Evolutionary conservation across 176 grass and related monocot genomes (phyloP).

Genomic region (Carex kokanica): DNA sequence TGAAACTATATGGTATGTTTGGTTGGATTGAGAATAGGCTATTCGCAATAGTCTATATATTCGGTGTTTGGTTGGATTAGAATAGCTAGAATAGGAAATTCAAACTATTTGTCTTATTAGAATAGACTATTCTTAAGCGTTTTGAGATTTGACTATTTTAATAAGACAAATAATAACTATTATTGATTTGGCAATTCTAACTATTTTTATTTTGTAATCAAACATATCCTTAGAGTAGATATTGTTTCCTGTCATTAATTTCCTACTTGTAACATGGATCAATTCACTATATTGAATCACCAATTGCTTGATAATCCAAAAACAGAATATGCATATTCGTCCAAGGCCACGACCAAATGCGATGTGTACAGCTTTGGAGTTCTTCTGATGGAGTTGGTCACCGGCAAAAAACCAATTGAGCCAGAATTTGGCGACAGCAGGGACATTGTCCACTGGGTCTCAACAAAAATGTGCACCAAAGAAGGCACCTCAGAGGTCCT

Average conservation of each 20-base stretch:
- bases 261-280: background rate
- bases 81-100: too few relatives aligned
- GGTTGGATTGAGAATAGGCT: too few relatives aligned
- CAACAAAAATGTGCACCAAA: conserved; percentile 56
- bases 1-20: background rate
- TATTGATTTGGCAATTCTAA: too few relatives aligned
- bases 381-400: conserved; percentile 72
- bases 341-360: conserved; percentile 74
- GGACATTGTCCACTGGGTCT: conserved; percentile 84
- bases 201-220: too few relatives aligned
- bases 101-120: too few relatives aligned
- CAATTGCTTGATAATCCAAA: background rate
- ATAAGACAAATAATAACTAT: too few relatives aligned
- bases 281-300: background rate
- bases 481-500: conserved; percentile 45
- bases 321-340: conserved; percentile 89
- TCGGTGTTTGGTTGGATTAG: too few relatives aligned
- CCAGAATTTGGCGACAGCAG: conserved; percentile 76
- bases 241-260: background rate
- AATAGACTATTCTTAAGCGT: too few relatives aligned
- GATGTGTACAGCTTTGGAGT: conserved; percentile 58
- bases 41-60: too few relatives aligned
- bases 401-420: conserved; percentile 91
- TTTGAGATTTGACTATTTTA: too few relatives aligned
- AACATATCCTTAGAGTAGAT: background rate